Base-by-base conservation (phyloP, 1,284 basidiomycete species). In the Papiliotrema flavescens region DNA sequence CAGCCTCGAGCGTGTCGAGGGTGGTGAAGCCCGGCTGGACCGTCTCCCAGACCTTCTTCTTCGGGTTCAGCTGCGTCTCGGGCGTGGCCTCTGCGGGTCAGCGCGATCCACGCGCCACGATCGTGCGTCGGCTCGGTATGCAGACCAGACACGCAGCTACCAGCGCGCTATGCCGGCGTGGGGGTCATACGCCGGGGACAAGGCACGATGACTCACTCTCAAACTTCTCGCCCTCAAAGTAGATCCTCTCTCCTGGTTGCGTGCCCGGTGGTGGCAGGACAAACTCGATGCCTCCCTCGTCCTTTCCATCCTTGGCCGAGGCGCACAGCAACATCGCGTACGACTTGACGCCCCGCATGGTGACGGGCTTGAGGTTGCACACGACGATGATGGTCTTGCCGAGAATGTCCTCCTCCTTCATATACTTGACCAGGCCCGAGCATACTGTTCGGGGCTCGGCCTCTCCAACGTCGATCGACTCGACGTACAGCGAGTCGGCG, bases 11-110 rank as follows among this genome's bases (percentile, higher is more conserved):
- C 19, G 83, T 84, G 57, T 92, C 87, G 17, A 96, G 80, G 2
- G 93, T 96, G 42, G 82, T 91, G 73, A 97, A 95, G 19, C 87
- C 89, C 23, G 91, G 91, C 71, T 95, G 94, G 49, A 97, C 84
- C 0, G 90, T 87, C 79, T 97, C 94, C 65, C 95, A 97, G 32
- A 96, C 88, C 79, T 97, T 98, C 80, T 95, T 96, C 80, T 97
- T 97, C 11, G 93, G 93, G 77, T 95, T 96, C 59, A 97, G 80
- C 67, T 91, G 89, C 2, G 86, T 74, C 40, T 94, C 79, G 2
- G 92, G 88, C 24, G 80, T 81, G 2, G 81, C 83, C 65, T 81
- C 89, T 91, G 62, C 8, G 42, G 5, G 35, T 54, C 45, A 59
- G 44, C 42, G 11, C 28, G 28, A 32, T 32, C 5, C 28, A 32